Base-by-base conservation (phyloP, 805 yeast species). In the Wickerhamiella spandovensis region DNA sequence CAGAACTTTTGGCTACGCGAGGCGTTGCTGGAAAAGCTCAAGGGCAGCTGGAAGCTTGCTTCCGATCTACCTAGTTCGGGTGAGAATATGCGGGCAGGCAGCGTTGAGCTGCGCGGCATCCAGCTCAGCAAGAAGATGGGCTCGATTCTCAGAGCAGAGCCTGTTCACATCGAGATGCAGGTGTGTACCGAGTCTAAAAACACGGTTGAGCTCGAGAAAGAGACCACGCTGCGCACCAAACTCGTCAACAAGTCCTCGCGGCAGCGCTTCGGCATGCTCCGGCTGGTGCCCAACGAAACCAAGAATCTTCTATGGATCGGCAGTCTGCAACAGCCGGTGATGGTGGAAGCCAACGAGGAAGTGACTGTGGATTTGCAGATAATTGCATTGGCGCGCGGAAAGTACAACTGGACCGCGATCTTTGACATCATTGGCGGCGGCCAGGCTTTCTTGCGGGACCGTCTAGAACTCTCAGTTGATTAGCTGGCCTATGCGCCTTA, bases 1-100 rank as follows among this genome's bases (percentile, higher is more conserved):
- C 81, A 79, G 53, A 67, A 76, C 2, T 92, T 88, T 64, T 90
- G 98, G 98, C 76, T 83, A 54, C 68, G 95, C 51, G 79, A 82
- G 51, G 73, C 74, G 53, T 62, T 92, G 1, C 67, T 90, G 48
- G 70, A 73, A 44, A 68, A 69, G 15, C 57, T 92, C 5, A 63
- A 66, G 2, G 95, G 95, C 2, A 58, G 64, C 2, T 90, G 98
- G 98, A 30, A 15, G 56, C 58, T 28, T 47, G 20, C 32, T 2
- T 23, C 42, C 17, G 24, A 28, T 21, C 3, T 12, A n/a, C 24
- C n/a, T 12, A 44, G 49, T 32, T 49, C 61, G 18, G 30, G 44
- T 17, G 60, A 54, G n/a, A 67, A 64, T 18, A 67, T 65, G 39
- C 64, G 81, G 25, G 48, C 55, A 0, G 95, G 95, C 1, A 61